Evolutionary conservation across 352 stramenopile genomes (phyloP), one percentile per base, ranked within the genome.

Genomic region (Phytophthora parvispora): DNA sequence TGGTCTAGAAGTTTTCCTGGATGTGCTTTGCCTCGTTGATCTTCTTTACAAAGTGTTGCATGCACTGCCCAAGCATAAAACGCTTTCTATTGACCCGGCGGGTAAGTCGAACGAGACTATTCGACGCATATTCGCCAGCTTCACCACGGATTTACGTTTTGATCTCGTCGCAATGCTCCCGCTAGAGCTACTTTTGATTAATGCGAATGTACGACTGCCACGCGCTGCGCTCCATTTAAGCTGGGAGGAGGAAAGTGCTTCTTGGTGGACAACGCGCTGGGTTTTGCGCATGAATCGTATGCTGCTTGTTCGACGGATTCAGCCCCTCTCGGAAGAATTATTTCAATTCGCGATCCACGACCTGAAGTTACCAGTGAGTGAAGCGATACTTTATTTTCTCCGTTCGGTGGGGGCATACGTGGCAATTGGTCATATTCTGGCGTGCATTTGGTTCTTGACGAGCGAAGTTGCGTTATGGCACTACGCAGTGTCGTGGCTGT

Each of bases 261-360:
- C 29, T 10, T 71, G 55, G 31, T 91, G 84, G 82, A 48, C 67
- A 27, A 60, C 60, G 4, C 43, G 86, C 2, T 81, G 75, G 36
- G 72, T 84, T 22, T 49, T 91, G 6, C 79, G 82, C 5, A 60
- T 83, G 6, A 90, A 91, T 65, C 85, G 84, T 18, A 36, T 89
- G 28, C 28, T 91, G 15, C 56, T 84, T 13, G 24, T 72, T 3
- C 52, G 53, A 24, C 82, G 77, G 10, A 67, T 90, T n/a, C 43
- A 74, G 5, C 38, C 74, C 5, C 64, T 91, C 0, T 79, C 69
- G 0, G 81, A 90, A 22, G 70, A 78, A 34, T 43, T 90, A 6
- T 75, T 90, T 22, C 84, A 92, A 72, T 89, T 80, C 43, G 34
- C 69, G 0, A 70, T 89, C 16, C 87, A 91, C 60, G 79, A 90